These are phyloP conservation scores for Phalaenopsis hybrid DNA, from an alignment of 116 monocot species.

Conservation along the genomic window DNA sequence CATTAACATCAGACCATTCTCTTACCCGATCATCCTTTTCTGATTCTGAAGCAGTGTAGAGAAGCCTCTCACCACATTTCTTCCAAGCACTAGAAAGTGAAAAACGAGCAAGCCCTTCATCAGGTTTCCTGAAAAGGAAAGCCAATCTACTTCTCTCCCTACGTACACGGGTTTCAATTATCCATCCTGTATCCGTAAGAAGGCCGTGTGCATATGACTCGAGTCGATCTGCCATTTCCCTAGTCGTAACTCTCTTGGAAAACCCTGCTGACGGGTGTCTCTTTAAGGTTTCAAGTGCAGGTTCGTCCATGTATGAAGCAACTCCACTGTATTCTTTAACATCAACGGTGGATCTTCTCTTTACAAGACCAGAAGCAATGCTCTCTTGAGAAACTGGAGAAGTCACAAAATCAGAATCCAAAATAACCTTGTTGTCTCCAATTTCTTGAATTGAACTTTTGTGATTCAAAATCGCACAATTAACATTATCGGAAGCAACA, in stretches of 20 bases:
- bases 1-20: constrained; percentile 51
- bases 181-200: constrained; percentile 52
- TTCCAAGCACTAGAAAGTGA: constrained; percentile 66
- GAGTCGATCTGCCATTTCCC: constrained; percentile 38
- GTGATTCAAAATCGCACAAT: not conserved
- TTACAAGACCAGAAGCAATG: constrained; percentile 9
- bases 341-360: constrained; percentile 6
- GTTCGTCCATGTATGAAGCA: constrained; percentile 4
- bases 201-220: constrained; percentile 58
- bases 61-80: constrained; percentile 48
- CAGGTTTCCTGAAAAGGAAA: constrained; percentile 27
- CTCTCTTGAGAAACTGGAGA: constrained; percentile 29
- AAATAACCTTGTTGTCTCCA: constrained; percentile 4
- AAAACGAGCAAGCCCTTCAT: constrained; percentile 18
- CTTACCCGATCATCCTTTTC: constrained; percentile 24
- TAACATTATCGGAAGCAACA: not conserved
- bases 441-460: constrained; percentile 1
- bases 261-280: constrained; percentile 6
- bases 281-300: constrained; percentile 4
- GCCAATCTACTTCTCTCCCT: constrained; percentile 19
- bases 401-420: constrained; percentile 18
- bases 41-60: constrained; percentile 3
- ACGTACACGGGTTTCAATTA: constrained; percentile 30
- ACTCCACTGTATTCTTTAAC: constrained; percentile 4
- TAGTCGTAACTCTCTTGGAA: constrained; percentile 12